Base-by-base conservation (phyloP, 1,139 yeast species). In the Schizosaccharomyces versatilis region DNA sequence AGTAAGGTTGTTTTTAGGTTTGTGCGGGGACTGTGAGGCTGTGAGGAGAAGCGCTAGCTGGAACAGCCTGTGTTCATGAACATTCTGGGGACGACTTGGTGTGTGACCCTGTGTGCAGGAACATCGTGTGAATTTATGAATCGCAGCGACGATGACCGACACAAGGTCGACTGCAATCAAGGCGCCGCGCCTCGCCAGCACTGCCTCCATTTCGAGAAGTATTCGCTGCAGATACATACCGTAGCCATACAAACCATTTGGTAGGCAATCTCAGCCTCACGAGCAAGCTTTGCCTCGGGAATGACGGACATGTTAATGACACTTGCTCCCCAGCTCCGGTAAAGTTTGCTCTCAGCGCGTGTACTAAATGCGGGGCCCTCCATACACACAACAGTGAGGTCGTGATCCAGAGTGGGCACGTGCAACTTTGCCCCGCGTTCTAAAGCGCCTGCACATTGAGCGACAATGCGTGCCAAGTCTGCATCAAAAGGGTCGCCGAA, bases 211-310 rank as follows among this genome's bases (percentile, higher is more conserved):
- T 24, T 24, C 32, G 32, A 24, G 32, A 24, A 24, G 32, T 24
- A 24, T 24, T 24, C 32, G 32, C 32, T 24, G 32, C 6, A 44
- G n/a, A 17, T 10, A 44, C 49, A 10, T 44, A 44, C 49, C 15
- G 98, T 90, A 1, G 95, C 82, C 98, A 90, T 93, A 71, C 99
- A 90, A 60, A 90, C 77, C 96, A 90, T 90, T 69, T 88, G 97
- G 69, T 93, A 90, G 41, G 94, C 76, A 61, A 90, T 81, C 68
- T 90, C 99, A 41, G 97, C 96, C 70, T 90, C 99, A 65, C 94
- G 79, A 9, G 98, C 98, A 61, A 90, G 75, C 69, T 90, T 93
- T 47, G 95, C 82, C 70, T 90, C 99, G 36, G 99, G 99, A 57
- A 90, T 70, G 56, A 85, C 93, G 55, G 94, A 59, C 98, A 90